phyloP scores from a whole-genome alignment of 2,329 filamentous ascomycete species.

The Aspergillaceae sp. region DNA sequence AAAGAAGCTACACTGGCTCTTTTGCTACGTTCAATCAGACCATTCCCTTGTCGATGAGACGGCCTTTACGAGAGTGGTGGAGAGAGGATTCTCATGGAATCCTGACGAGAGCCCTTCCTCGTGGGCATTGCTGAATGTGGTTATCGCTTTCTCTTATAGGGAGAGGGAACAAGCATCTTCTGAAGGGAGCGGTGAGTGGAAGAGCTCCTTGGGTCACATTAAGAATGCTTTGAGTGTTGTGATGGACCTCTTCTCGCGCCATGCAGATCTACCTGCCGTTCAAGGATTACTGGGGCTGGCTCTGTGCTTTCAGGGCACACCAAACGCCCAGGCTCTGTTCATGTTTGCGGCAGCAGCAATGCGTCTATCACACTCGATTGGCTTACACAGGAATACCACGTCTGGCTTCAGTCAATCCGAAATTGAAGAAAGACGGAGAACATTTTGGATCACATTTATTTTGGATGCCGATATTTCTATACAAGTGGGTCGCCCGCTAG shows the following conservation, averaged over 20 bases:
- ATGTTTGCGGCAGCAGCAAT: slow-evolving; percentile 15
- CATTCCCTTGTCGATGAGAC: slow-evolving; percentile 8
- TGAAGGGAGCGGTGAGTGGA: slow-evolving; percentile 8
- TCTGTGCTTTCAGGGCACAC: slow-evolving; percentile 16
- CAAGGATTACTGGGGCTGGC: slow-evolving; percentile 13
- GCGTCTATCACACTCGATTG: slow-evolving; percentile 15
- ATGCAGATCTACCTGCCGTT: slow-evolving; percentile 10
- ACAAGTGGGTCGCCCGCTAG: slow-evolving; percentile 11
- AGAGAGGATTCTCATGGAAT: slow-evolving; percentile 13
- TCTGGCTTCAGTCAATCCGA: slow-evolving; percentile 6
- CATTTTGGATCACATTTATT: slow-evolving; percentile 16
- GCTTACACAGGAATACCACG: slow-evolving; percentile 10
- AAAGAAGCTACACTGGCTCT: slow-evolving; percentile 7
- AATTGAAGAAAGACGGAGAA: slow-evolving; percentile 10
- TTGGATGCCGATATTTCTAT: slow-evolving; percentile 16
- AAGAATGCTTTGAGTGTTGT: slow-evolving; percentile 14
- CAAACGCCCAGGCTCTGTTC: slow-evolving; percentile 14
- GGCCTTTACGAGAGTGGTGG: slow-evolving; percentile 4
- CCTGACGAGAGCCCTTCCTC: slow-evolving; percentile 12
- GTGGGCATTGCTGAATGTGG: slow-evolving; percentile 14
- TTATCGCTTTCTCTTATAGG: slow-evolving; percentile 12
- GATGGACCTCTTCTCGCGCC: slow-evolving; percentile 10
- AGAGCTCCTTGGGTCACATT: slow-evolving; percentile 10
- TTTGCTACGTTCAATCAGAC: slow-evolving; percentile 8
- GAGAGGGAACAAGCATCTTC: slow-evolving; percentile 6